Evolutionary conservation across 2,329 filamentous ascomycete genomes (phyloP).

Genomic region (Diaporthe sp.): DNA sequence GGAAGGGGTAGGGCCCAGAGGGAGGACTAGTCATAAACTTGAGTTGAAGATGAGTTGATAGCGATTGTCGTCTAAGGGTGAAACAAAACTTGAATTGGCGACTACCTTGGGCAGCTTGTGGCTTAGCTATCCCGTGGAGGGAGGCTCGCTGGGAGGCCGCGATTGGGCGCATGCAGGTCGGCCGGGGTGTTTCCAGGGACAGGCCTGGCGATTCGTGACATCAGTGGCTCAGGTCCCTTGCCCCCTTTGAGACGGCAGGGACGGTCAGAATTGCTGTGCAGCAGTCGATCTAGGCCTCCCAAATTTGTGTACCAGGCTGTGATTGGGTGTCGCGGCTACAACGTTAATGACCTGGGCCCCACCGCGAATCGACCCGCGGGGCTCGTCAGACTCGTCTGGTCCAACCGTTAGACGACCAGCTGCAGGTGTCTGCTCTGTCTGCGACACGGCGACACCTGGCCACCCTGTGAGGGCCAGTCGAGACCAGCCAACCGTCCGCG

Average conservation of each 20-base stretch:
- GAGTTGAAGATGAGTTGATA: slow-evolving; percentile 22
- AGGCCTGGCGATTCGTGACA: slow-evolving; percentile 20
- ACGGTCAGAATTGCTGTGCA: not conserved
- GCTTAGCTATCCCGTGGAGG: not conserved
- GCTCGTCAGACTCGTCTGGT: slow-evolving; percentile 5
- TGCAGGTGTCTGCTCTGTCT: slow-evolving; percentile 7
- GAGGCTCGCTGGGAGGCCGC: not conserved
- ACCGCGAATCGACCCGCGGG: not conserved
- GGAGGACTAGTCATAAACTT: slow-evolving; percentile 20
- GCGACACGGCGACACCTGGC: slow-evolving; percentile 12
- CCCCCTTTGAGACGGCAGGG: slow-evolving; percentile 16
- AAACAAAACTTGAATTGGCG: slow-evolving; percentile 18
- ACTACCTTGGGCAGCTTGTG: not conserved
- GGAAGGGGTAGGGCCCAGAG: not conserved
- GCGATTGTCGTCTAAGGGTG: slow-evolving; percentile 3
- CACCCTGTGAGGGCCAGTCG: not conserved
- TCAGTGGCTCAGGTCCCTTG: slow-evolving; percentile 26
- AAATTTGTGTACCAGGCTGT: not conserved
- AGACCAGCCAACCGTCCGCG: not conserved
- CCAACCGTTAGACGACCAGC: slow-evolving; percentile 12
- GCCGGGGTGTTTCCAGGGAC: not conserved
- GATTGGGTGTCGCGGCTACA: not conserved
- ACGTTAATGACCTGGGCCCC: slow-evolving; percentile 1
- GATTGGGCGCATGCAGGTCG: slow-evolving; percentile 10
- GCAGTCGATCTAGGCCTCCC: slow-evolving; percentile 17